These are phyloP conservation scores for Sporothrix brasiliensis DNA, from an alignment of 2,329 filamentous ascomycete species.

Conservation along the genomic window DNA sequence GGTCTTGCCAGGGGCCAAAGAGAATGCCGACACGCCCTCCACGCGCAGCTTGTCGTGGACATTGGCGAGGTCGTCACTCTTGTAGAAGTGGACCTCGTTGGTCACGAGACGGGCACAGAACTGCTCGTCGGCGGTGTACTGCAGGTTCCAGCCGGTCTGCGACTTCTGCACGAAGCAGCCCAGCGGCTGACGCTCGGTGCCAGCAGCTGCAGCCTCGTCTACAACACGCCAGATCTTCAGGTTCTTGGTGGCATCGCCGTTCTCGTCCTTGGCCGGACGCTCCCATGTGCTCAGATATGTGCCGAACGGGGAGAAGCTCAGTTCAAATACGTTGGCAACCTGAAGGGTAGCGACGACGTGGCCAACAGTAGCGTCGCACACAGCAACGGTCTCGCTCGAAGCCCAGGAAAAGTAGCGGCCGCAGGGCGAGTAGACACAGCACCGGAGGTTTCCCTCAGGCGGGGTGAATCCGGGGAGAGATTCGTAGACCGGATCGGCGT, in stretches of 20 bases:
- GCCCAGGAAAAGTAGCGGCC: slow-evolving; percentile 97
- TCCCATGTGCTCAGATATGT: slow-evolving; percentile 98
- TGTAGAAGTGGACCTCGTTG: slow-evolving; percentile 97
- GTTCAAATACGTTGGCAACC: slow-evolving; percentile 84
- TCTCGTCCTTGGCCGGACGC: slow-evolving; percentile 86
- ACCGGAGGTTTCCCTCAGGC: slow-evolving; percentile 92
- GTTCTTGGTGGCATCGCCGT: slow-evolving; percentile 92
- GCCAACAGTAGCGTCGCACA: slow-evolving; percentile 80
- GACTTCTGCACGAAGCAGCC: slow-evolving; percentile 94
- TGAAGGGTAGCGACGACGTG: slow-evolving; percentile 73
- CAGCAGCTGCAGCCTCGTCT: slow-evolving; percentile 65
- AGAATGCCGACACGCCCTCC: slow-evolving; percentile 88
- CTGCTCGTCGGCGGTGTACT: slow-evolving; percentile 92
- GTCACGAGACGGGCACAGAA: slow-evolving; percentile 92
- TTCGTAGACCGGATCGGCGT: slow-evolving; percentile 87
- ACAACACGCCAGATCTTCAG: slow-evolving; percentile 92
- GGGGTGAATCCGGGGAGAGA: slow-evolving; percentile 79
- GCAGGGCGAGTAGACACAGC: slow-evolving; percentile 92
- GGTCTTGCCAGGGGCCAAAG: slow-evolving; percentile 84
- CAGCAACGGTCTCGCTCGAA: slow-evolving; percentile 79
- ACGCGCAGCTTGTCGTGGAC: slow-evolving; percentile 96
- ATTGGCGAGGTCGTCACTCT: slow-evolving; percentile 79
- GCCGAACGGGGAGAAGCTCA: slow-evolving; percentile 90
- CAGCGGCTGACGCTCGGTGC: slow-evolving; percentile 70
- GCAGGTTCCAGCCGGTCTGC: slow-evolving; percentile 94